Evolutionary conservation across 176 grass and related monocot species (phyloP), one percentile per base, ranked within the genome.

Genomic region (Oryza officinalis): DNA sequence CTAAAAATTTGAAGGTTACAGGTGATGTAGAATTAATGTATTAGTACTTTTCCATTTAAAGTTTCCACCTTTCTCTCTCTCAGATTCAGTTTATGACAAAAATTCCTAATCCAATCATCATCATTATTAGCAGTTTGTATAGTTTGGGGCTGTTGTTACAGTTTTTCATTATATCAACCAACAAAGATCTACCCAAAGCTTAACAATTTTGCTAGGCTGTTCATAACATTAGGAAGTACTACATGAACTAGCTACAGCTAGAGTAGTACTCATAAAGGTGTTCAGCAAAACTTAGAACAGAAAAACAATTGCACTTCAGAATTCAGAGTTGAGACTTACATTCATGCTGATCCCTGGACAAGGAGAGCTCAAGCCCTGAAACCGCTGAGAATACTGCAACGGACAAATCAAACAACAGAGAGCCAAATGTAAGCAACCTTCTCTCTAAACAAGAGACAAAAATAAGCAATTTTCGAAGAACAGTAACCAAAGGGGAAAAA

Each of bases 361-460:
- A 83, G 76, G 93, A 90, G 65, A 96, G 76, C 78, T 99, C 96
- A 8, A 99, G 93, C 65, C 96, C 96, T 44, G 96, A 99, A 57
- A 99, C 96, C 49, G 96, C 96, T 2, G 96, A 96, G 81, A 99
- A 99, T 43, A 99, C 96, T 99, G 84, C 25, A 69, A 82, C n/a
- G 69, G 61, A 31, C 26, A 86, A 45, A 71, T 73, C n/a, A n/a
- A 20, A 32, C 6, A 43, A 10, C 31, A 67, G 4, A 30, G 40
- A 26, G 8, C 31, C 40, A 38, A 59, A 43, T 32, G 67, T 81
- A 41, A 61, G 22, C 1, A 60, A 60, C 9, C 9, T 9, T 35
- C 5, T 35, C 33, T 35, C 33, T 5, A 35, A 35, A 35, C 33
- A 35, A 35, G 33, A 30, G 28, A 30, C 28, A 30, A 30, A 57